phyloP scores from a whole-genome alignment of 345 rosid species.

The Sisymbrium altissimum region DNA sequence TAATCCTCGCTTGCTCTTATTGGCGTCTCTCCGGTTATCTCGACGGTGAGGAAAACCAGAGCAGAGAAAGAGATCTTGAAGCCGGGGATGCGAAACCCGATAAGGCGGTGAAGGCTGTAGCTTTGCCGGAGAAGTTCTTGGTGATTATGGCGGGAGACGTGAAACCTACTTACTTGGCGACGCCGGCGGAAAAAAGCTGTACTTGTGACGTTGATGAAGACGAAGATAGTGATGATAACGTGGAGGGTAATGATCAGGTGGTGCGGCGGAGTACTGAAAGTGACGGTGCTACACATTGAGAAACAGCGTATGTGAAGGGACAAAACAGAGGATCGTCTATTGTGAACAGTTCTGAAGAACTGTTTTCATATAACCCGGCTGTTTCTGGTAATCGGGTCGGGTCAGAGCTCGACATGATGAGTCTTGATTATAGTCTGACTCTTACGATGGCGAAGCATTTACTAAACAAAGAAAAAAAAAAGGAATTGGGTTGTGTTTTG shows the following conservation, averaged over 20 bases:
- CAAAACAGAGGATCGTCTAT: constrained; percentile 18
- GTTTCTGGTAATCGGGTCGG: constrained; percentile 24
- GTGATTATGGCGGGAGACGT: constrained; percentile 87
- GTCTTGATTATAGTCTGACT: not conserved
- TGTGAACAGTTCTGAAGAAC: not conserved
- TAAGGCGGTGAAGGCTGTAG: constrained; percentile 14
- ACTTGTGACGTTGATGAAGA: constrained; percentile 33
- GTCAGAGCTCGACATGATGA: constrained; percentile 6
- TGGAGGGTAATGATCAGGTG: constrained; percentile 19
- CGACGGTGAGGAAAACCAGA: constrained; percentile 34
- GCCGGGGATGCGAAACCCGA: constrained; percentile 44
- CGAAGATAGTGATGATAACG: constrained; percentile 20
- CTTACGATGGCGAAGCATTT: not conserved
- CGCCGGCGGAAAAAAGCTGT: constrained; percentile 52
- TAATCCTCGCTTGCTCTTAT: constrained; percentile 89
- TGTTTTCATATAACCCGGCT: constrained; percentile 29
- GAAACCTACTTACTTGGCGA: constrained; percentile 75
- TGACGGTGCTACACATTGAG: constrained; percentile 14
- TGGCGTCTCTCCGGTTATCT: constrained; percentile 85
- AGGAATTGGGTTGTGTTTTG: not conserved
- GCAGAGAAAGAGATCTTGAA: constrained; percentile 59
- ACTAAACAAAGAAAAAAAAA: not conserved
- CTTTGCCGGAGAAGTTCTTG: constrained; percentile 64
- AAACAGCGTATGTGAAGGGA: not conserved
- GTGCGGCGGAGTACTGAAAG: constrained; percentile 14